phyloP scores from a whole-genome alignment of 306 rosid genomes.

The Prunus persica region Prunus_persica_NCBIv2 NC_034014.1:3330501-3331000 shows the following conservation, averaged over 20 bases:
- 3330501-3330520: slow-evolving; percentile 47
- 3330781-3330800: slow-evolving; percentile 31
- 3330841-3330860: slow-evolving; percentile 75
- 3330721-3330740: slow-evolving; percentile 60
- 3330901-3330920: neutral
- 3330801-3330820: slow-evolving; percentile 39
- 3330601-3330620: slow-evolving; percentile 63
- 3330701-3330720: slow-evolving; percentile 86
- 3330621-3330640: slow-evolving; percentile 63
- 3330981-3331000: neutral
- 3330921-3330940: neutral
- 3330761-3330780: slow-evolving; percentile 29
- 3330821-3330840: slow-evolving; percentile 45
- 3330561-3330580: slow-evolving; percentile 88
- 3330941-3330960: neutral
- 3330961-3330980: neutral
- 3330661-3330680: slow-evolving; percentile 61
- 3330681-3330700: slow-evolving; percentile 72
- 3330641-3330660: slow-evolving; percentile 52
- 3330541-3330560: slow-evolving; percentile 48
- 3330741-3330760: slow-evolving; percentile 45
- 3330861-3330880: slow-evolving; percentile 63
- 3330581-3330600: slow-evolving; percentile 71
- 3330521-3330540: slow-evolving; percentile 57
- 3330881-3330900: slow-evolving; percentile 80